A percentile compares a stretch with the other conserved stretches of the same genome.
phyloP scores from a whole-genome alignment of 257 asterid species.

The Jacaranda copaia region DNA sequence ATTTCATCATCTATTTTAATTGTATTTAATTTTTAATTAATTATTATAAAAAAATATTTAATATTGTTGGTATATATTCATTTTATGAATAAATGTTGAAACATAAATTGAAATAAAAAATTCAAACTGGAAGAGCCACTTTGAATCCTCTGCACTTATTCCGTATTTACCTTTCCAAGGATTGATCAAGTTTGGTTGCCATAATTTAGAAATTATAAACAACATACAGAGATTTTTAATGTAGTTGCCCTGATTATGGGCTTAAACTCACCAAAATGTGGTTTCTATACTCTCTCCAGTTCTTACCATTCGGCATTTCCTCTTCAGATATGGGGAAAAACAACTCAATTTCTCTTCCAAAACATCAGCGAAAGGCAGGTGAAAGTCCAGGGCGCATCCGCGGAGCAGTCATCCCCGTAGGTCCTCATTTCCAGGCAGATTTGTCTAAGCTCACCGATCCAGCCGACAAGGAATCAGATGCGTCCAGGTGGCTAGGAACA shows the following conservation, averaged over 20 bases:
- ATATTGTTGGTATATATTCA: no score
- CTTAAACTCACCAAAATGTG: no score
- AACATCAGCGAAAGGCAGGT: not conserved
- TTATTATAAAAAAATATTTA: no score
- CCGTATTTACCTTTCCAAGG: no score
- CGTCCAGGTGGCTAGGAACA: conserved; percentile 38
- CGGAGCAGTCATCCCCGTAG: conserved; percentile 19
- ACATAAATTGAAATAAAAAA: no score
- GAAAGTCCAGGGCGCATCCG: not conserved
- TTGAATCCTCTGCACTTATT: no score
- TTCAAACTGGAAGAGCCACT: no score
- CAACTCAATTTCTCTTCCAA: not conserved
- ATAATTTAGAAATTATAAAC: no score
- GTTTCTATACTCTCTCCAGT: not conserved
- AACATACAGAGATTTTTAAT: not conserved
- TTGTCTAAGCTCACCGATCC: conserved; percentile 31
- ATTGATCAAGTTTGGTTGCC: not conserved
- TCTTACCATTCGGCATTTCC: not conserved
- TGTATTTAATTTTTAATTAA: no score
- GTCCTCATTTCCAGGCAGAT: conserved; percentile 40
- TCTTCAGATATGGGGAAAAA: not conserved
- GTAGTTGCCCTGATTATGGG: not conserved
- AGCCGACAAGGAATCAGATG: not conserved
- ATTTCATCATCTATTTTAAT: no score
- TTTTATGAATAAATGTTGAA: no score